Conservation (phyloP, 176 grass and related monocot species). For the Oryza glaberrima region DNA sequence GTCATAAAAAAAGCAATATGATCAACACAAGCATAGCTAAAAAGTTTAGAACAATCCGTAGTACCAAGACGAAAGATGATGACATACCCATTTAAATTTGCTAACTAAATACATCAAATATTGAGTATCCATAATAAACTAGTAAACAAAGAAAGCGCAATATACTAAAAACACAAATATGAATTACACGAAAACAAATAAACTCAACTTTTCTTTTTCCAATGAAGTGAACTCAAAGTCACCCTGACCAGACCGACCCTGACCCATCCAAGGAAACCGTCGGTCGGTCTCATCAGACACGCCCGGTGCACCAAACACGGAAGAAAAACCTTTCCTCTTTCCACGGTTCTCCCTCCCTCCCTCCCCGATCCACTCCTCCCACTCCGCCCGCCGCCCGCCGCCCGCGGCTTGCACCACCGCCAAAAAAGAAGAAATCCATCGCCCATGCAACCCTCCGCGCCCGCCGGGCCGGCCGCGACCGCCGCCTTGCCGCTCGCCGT, state of each 20-base stretch:
- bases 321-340: slow-evolving; percentile 25
- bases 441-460: slow-evolving; percentile 43
- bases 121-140: too few species aligned
- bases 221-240: neutral
- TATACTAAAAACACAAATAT: too few species aligned
- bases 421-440: neutral
- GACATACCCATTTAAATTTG: neutral
- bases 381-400: neutral
- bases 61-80: too few species aligned
- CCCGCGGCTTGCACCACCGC: neutral
- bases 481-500: slow-evolving; percentile 37
- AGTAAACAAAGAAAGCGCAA: too few species aligned
- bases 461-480: slow-evolving; percentile 36
- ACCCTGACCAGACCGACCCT: neutral
- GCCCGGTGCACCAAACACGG: slow-evolving; percentile 4
- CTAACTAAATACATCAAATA: neutral
- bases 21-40: neutral
- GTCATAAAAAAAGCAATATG: too few species aligned
- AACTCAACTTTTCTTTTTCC: neutral
- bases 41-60: too few species aligned
- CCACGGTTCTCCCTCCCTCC: slow-evolving; percentile 5
- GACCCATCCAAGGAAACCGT: neutral
- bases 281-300: neutral
- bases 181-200: too few species aligned
- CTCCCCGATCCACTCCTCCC: neutral